Base-by-base conservation (phyloP, 768 basidiomycete genomes). In the Leccinellum rugosiceps region DNA sequence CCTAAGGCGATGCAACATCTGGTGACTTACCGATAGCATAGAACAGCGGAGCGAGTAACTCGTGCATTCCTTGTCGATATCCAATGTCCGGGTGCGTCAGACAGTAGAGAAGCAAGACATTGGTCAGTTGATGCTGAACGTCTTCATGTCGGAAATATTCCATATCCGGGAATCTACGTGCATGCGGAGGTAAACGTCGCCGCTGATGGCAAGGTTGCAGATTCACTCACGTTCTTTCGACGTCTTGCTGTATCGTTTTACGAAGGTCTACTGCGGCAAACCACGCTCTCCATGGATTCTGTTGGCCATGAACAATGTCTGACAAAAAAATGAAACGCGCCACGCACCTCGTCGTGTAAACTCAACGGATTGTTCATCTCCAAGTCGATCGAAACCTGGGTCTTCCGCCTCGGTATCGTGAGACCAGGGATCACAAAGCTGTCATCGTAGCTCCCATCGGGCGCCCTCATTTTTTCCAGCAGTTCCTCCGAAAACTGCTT, bases 31-130 rank as follows among this genome's bases (percentile, higher is more conserved):
- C 72, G 51, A 69, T 52, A 49, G 87, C 87, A 65, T 90, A 85
- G 64, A 92, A 91, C 28, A 98, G 71, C 0, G 92, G 88, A 4
- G 95, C 97, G 21, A 98, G 81, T 9, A 98, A 75, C 68, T 99
- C 97, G 67, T 99, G 97, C 97, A 99, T 98, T 53, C 97, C 96
- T 78, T 99, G 97, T 30, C 97, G 84, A 69, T 99, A 99, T 21
- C 94, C 94, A 21, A 96, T 83, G 41, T 87, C 79, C 1, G 91
- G 85, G 68, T 95, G 85, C 68, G 84, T 82, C 41, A 83, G 78
- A 14, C 90, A 86, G 70, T 89, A 90, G 25, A 98, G 74, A 71
- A 94, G 97, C 10, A 99, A 78, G 19, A 97, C 85, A 63, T 94
- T 90, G 0, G 90, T 92, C 41, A 98, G 77, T 65, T 88, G 83